These are phyloP conservation scores for Calocera cornea DNA, from an alignment of 768 basidiomycete genomes.

Conservation along the genomic window DNA sequence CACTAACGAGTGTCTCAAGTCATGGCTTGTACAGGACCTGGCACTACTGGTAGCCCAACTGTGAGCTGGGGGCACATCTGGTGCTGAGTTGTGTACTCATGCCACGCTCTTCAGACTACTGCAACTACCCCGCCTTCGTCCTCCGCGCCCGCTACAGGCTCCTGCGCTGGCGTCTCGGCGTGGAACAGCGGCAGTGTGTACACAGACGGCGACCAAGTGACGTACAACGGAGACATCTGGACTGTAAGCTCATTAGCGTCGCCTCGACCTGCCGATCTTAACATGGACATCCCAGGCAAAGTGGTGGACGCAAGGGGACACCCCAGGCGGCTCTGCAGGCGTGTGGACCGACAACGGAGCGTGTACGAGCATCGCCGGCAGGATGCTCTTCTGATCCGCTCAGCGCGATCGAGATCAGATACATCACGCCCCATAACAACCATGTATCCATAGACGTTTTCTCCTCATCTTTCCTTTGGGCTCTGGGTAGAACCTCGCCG, in stretches of 20 bases:
- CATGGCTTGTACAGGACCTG: constrained; percentile 37
- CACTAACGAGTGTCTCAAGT: constrained; percentile 25
- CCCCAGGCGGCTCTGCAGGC: constrained; percentile 32
- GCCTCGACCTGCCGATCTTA: background rate
- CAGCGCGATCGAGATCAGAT: too few species aligned
- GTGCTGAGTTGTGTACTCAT: constrained; percentile 8
- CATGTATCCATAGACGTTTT: too few species aligned
- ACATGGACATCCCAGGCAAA: constrained; percentile 25
- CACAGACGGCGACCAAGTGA: constrained; percentile 38
- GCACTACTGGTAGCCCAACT: constrained; percentile 9
- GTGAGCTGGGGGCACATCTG: constrained; percentile 9
- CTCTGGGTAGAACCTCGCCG: too few species aligned
- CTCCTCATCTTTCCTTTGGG: too few species aligned
- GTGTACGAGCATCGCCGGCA: constrained; percentile 24
- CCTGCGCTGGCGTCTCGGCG: constrained; percentile 37
- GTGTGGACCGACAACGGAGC: constrained; percentile 47
- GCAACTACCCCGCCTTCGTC: constrained; percentile 20
- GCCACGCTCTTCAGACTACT: constrained; percentile 12
- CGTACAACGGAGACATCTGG: constrained; percentile 34
- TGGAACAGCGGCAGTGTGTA: constrained; percentile 40
- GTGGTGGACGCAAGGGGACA: constrained; percentile 50
- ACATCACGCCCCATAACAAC: too few species aligned
- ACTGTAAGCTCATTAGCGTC: constrained; percentile 15
- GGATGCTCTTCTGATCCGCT: background rate
- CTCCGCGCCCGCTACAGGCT: constrained; percentile 20